A percentile compares a stretch with the other conserved stretches of the same genome.
phyloP scores from a whole-genome alignment of 2,329 filamentous ascomycete species.

The Fusarium buharicum region DNA sequence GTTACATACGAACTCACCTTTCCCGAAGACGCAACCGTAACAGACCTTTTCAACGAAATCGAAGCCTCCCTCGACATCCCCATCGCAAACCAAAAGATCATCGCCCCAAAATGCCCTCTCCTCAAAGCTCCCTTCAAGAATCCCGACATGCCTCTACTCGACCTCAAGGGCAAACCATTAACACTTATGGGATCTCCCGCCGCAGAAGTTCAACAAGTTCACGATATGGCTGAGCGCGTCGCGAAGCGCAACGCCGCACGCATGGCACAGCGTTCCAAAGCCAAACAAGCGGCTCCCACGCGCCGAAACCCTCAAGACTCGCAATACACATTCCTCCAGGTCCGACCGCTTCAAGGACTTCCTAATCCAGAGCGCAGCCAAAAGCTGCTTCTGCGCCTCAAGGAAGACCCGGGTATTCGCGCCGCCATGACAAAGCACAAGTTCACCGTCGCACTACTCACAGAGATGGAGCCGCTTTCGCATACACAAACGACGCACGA shows the following conservation, averaged over 20 bases:
- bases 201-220: constrained; percentile 67
- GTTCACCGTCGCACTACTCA: constrained; percentile 86
- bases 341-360: constrained; percentile 80
- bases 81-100: constrained; percentile 72
- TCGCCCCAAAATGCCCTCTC: constrained; percentile 72
- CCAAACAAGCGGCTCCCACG: constrained; percentile 27
- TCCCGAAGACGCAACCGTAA: constrained; percentile 58
- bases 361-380: constrained; percentile 78
- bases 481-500: constrained; percentile 80
- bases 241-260: constrained; percentile 60
- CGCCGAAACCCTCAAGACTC: constrained; percentile 60
- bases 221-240: constrained; percentile 59
- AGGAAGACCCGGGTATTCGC: constrained; percentile 85
- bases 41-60: constrained; percentile 70
- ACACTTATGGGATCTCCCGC: constrained; percentile 72
- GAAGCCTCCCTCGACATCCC: constrained; percentile 68
- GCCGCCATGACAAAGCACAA: constrained; percentile 84
- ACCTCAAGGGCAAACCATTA: constrained; percentile 67
- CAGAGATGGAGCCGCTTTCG: constrained; percentile 91
- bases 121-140: constrained; percentile 73
- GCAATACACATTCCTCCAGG: constrained; percentile 82
- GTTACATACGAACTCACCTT: constrained; percentile 58
- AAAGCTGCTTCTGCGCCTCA: constrained; percentile 78
- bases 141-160: constrained; percentile 59
- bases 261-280: constrained; percentile 46